These are phyloP conservation scores for Microsporum ferrugineum DNA, from an alignment of 2,329 filamentous ascomycete species.

Conservation along the genomic window DNA sequence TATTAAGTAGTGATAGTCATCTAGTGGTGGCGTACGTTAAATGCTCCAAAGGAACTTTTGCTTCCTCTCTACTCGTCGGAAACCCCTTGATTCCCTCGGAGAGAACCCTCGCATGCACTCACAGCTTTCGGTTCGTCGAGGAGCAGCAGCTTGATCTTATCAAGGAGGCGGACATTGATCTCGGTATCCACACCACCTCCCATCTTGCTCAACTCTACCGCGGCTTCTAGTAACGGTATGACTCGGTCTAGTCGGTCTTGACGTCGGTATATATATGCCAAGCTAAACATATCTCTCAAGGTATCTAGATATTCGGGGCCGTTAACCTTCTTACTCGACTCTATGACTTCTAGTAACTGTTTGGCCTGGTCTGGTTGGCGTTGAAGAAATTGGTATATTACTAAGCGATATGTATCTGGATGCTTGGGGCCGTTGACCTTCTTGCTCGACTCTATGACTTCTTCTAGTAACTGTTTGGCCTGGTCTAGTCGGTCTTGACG, in stretches of 20 bases:
- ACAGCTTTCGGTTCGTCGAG: neutral
- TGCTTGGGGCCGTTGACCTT: neutral
- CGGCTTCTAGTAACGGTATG: neutral
- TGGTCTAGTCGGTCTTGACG: neutral
- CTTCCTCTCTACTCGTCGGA: too few species aligned
- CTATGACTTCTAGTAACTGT: neutral
- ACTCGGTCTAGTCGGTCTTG: neutral
- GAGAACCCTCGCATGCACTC: neutral
- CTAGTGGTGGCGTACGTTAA: too few species aligned
- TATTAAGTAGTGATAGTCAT: too few species aligned
- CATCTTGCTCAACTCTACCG: too few species aligned
- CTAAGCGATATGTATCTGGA: too few species aligned
- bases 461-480: neutral
- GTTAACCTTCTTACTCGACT: conserved; percentile 1
- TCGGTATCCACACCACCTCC: neutral
- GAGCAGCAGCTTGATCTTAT: neutral
- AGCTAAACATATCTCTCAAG: neutral
- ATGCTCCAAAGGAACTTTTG: too few species aligned
- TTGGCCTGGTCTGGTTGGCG: neutral
- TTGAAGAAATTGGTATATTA: neutral
- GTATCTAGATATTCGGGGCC: conserved; percentile 19
- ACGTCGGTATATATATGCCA: neutral
- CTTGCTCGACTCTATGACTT: neutral
- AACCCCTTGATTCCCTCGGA: neutral
- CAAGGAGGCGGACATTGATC: neutral